phyloP scores from a whole-genome alignment of 495 filamentous ascomycete genomes.

The Trypethelium eluteriae region DNA sequence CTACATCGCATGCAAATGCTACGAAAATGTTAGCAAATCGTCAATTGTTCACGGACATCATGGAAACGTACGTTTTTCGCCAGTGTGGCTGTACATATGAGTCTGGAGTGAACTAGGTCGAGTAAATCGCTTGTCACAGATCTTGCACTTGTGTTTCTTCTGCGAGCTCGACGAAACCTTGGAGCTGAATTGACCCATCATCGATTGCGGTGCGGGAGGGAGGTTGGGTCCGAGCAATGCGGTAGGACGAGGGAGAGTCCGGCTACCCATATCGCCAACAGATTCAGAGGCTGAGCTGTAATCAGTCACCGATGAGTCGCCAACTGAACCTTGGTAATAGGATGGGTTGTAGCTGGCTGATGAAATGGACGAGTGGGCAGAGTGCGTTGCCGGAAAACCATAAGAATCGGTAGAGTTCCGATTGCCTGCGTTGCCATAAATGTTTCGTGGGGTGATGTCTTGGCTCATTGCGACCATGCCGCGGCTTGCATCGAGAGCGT shows the following conservation, averaged over 20 bases:
- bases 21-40: constrained; percentile 35
- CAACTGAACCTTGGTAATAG: constrained; percentile 65
- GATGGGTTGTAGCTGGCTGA: constrained; percentile 60
- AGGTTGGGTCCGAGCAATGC: constrained; percentile 56
- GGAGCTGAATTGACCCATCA: constrained; percentile 99
- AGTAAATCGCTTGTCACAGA: constrained; percentile 98
- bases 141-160: constrained; percentile 99
- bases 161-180: constrained; percentile 93
- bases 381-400: constrained; percentile 86
- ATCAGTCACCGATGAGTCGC: constrained; percentile 86
- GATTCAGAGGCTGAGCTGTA: constrained; percentile 87
- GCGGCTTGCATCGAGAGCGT: constrained; percentile 79
- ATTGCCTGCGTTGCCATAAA: constrained; percentile 61
- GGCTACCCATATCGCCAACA: constrained; percentile 65
- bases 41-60: constrained; percentile 14
- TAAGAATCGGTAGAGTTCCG: constrained; percentile 81
- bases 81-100: constrained; percentile 98
- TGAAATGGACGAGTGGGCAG: constrained; percentile 89
- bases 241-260: constrained; percentile 74
- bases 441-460: constrained; percentile 74
- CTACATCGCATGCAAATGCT: constrained; percentile 92
- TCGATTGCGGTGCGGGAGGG: constrained; percentile 83
- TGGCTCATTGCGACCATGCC: constrained; percentile 96
- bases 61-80: constrained; percentile 87
- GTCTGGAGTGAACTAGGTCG: constrained; percentile 93